phyloP scores from a whole-genome alignment of 1,284 basidiomycete genomes.

The Porphyrellus sp. region DNA sequence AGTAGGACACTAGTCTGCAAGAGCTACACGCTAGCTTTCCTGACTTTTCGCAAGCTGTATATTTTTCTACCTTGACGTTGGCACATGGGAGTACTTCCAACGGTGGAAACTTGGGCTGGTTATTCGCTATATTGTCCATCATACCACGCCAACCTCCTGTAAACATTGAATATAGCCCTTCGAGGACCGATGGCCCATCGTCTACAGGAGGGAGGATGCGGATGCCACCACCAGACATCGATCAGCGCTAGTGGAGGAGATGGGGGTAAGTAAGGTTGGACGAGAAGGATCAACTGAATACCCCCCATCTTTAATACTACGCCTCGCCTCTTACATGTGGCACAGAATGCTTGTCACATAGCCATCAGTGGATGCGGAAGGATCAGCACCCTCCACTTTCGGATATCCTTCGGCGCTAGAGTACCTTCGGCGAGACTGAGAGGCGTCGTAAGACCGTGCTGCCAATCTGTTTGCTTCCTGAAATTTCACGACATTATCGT shows the following conservation, averaged over 20 bases:
- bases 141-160: slow-evolving; percentile 13
- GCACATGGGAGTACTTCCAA: slow-evolving; percentile 29
- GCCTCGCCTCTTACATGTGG: slow-evolving; percentile 23
- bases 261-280: not conserved
- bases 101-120: slow-evolving; percentile 17
- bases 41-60: slow-evolving; percentile 25
- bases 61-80: slow-evolving; percentile 20
- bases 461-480: not conserved
- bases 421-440: slow-evolving; percentile 5
- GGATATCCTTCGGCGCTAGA: slow-evolving; percentile 2
- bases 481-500: not conserved
- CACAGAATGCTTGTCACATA: not conserved
- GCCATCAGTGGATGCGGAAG: not conserved
- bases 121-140: slow-evolving; percentile 8
- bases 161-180: slow-evolving; percentile 9
- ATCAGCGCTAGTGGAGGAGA: not conserved
- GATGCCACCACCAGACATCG: slow-evolving; percentile 17
- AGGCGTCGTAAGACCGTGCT: not conserved
- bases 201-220: slow-evolving; percentile 20
- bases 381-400: slow-evolving; percentile 21
- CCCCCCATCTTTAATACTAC: not conserved
- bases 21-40: slow-evolving; percentile 34
- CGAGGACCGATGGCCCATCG: slow-evolving; percentile 8
- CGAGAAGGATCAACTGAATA: not conserved
- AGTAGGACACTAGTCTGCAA: slow-evolving; percentile 42